Conservation (phyloP, 164 flowering plant species). For the Macadamia integrifolia region DNA sequence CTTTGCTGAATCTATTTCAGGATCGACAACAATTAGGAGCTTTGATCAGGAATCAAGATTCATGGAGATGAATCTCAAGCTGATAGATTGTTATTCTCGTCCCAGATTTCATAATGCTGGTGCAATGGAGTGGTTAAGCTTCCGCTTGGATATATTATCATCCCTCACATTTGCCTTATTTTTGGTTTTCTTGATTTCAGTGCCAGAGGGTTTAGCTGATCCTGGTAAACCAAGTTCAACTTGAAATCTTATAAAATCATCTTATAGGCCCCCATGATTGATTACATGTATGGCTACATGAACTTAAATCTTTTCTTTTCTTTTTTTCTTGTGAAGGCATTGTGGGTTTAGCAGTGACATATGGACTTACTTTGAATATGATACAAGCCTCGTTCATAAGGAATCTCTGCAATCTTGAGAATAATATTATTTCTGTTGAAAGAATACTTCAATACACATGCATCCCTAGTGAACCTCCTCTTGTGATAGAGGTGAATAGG, state of each 20-base stretch:
- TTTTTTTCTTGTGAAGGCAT: not conserved
- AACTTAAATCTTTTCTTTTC: not conserved
- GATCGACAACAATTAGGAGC: conserved; percentile 12
- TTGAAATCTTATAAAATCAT: too few relatives aligned
- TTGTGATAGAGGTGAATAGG: not conserved
- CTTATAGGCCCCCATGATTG: too few relatives aligned
- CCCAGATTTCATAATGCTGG: conserved; percentile 11
- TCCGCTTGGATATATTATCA: conserved; percentile 14
- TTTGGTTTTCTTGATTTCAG: conserved; percentile 9
- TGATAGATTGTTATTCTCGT: conserved; percentile 4
- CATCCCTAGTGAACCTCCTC: conserved; percentile 1
- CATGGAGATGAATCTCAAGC: conserved; percentile 5
- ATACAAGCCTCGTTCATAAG: not conserved
- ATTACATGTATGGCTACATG: too few relatives aligned
- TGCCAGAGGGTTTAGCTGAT: conserved; percentile 8
- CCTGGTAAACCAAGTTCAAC: conserved; percentile 7
- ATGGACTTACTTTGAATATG: not conserved
- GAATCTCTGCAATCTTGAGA: not conserved
- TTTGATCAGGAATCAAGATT: conserved; percentile 7
- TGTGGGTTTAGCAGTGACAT: not conserved
- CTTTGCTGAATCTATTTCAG: conserved; percentile 7
- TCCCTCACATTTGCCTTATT: conserved; percentile 4
- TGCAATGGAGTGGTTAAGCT: conserved; percentile 10
- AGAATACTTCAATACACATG: conserved; percentile 1
- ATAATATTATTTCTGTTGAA: not conserved